phyloP scores from a whole-genome alignment of 2,329 filamentous ascomycete genomes.

The Beauveria caledonica region DNA sequence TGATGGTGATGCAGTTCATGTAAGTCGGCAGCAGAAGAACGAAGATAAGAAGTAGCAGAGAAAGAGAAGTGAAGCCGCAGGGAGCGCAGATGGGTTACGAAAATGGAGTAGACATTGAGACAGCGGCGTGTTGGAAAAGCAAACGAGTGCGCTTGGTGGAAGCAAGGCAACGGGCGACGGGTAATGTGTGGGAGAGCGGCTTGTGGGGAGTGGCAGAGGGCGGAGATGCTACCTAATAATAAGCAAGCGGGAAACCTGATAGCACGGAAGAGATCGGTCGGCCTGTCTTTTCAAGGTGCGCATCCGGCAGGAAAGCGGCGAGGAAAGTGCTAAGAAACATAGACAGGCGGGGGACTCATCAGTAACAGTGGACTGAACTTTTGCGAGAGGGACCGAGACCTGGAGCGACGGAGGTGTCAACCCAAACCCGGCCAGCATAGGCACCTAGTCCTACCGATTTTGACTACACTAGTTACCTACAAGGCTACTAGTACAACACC shows the following conservation, averaged over 20 bases:
- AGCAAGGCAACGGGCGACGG: not conserved
- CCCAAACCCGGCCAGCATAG: no score
- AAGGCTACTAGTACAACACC: not conserved
- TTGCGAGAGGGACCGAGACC: not conserved
- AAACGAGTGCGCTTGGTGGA: not conserved
- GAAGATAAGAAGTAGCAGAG: not conserved
- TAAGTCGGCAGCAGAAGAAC: not conserved
- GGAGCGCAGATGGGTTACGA: not conserved
- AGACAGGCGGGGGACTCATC: not conserved
- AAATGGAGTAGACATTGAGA: not conserved
- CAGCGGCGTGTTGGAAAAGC: not conserved
- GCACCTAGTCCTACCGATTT: no score
- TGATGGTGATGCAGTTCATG: not conserved
- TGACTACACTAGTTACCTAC: no score
- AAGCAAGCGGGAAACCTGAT: not conserved
- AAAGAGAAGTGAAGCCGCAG: not conserved
- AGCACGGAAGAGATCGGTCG: not conserved
- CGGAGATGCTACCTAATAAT: not conserved
- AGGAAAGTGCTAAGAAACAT: not conserved
- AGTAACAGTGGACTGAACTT: not conserved
- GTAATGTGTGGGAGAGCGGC: constrained; percentile 5
- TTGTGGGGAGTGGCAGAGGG: not conserved
- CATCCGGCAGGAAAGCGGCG: not conserved
- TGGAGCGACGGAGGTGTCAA: no score
- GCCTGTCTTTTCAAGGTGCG: not conserved